phyloP scores from a whole-genome alignment of 306 rosid genomes.

The Calophaca sinica region DNA sequence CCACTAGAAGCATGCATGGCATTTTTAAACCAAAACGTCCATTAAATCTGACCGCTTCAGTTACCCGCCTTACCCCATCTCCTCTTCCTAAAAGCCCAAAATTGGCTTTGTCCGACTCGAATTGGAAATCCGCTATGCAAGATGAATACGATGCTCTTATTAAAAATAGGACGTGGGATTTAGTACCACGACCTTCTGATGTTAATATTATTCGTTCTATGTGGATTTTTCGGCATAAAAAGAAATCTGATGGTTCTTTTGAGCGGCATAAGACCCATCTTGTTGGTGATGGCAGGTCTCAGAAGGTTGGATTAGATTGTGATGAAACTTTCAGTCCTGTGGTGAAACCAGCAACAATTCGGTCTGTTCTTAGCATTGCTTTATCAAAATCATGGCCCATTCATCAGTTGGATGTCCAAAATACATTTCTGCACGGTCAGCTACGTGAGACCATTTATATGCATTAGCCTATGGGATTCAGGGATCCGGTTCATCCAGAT shows the following conservation, averaged over 20 bases:
- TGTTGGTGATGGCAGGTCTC: no score
- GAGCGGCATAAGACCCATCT: no score
- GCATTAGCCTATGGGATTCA: no score
- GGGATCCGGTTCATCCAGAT: neutral
- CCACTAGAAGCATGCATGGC: neutral
- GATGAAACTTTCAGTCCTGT: neutral
- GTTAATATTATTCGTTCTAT: no score
- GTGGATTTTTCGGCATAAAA: no score
- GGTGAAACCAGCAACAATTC: neutral
- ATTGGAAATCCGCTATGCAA: conserved; percentile 12
- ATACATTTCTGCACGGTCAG: neutral
- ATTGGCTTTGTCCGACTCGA: neutral
- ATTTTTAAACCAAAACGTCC: neutral
- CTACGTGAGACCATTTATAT: no score
- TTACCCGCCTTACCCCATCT: neutral
- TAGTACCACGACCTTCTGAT: neutral
- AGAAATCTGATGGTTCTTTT: no score
- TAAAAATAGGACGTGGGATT: conserved; percentile 6
- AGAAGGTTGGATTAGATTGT: no score
- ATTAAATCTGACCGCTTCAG: neutral
- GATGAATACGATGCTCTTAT: conserved; percentile 20
- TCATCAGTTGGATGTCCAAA: neutral
- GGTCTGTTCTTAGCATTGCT: neutral
- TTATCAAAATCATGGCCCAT: neutral
- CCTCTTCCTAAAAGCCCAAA: neutral